Evolutionary conservation across 345 rosid genomes (phyloP).

Genomic region (Fremontodendron californicum): DNA sequence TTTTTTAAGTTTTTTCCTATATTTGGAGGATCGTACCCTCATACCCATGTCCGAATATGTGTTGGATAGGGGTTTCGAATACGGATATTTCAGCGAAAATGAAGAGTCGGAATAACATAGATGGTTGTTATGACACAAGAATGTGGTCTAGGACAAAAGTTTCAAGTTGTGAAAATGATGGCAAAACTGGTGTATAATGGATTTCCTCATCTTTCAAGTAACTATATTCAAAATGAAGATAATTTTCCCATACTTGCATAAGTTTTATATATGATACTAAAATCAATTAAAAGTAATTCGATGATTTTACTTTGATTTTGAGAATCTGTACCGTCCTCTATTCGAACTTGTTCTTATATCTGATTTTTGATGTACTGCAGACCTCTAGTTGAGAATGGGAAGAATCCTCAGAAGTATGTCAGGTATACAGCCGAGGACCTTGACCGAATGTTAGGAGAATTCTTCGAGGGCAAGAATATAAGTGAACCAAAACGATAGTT

Average conservation of each 20-base stretch:
- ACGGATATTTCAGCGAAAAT: too few species aligned
- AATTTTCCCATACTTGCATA: not conserved
- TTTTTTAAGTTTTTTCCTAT: too few species aligned
- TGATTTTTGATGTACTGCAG: conserved; percentile 34
- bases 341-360: not conserved
- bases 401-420: conserved; percentile 76
- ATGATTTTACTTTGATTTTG: not conserved
- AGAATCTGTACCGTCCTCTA: not conserved
- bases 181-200: not conserved
- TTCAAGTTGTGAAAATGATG: not conserved
- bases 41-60: too few species aligned
- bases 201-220: not conserved
- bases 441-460: conserved; percentile 85
- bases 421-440: conserved; percentile 85
- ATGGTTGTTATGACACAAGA: not conserved
- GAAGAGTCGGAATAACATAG: too few species aligned
- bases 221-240: not conserved
- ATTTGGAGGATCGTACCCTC: too few species aligned
- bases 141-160: not conserved
- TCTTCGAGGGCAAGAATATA: conserved; percentile 80
- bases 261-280: not conserved
- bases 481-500: conserved; percentile 67
- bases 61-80: too few species aligned
- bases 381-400: conserved; percentile 85
- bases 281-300: not conserved